Evolutionary conservation across 805 yeast genomes (phyloP), one percentile per base, ranked within the genome.

Genomic region (Saccharomycopsis sp.): DNA sequence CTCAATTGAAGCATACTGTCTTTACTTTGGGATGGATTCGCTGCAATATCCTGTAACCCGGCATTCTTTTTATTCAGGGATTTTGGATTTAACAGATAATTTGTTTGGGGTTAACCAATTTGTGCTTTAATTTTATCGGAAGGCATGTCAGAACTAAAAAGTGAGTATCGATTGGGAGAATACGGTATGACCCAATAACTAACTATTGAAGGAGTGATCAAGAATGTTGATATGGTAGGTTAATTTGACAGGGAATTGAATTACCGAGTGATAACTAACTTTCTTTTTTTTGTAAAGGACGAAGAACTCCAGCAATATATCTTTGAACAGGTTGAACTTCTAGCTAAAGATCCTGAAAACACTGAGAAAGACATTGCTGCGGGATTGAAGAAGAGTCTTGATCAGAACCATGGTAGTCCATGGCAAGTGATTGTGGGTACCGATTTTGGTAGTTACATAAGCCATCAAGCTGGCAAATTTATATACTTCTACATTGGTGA

Each of bases 371-470:
- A 83, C 43, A 66, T 82, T 29, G 89, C 93, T 13, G 71, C 79
- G 0, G 66, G 63, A 44, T 61, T 83, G 49, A 85, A 84, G 64
- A 79, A 80, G 53, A 68, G 69, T 40, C 60, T 83, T 60, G 93
- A 84, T 58, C 69, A 71, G 38, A 60, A 68, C 38, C 74, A 70
- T 48, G 90, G 89, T 0, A 72, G 78, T 23, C 75, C 85, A 32
- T 85, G 93, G 94, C 90, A 85, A 59, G 85, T 81, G 2, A 72
- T 85, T 40, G 88, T 82, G 43, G 94, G 93, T 8, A 80, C 76
- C 59, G 79, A 79, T 54, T 85, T 84, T 61, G 90, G 93, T 3
- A 74, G 83, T 40, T 82, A 79, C 58, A 87, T 85, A 16, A 80
- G 89, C 9, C 93, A 85, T 57, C 85, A 83, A 60, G 77, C 77